phyloP scores from a whole-genome alignment of 2,329 filamentous ascomycete genomes.

The Leptoxyphium fumago region DNA sequence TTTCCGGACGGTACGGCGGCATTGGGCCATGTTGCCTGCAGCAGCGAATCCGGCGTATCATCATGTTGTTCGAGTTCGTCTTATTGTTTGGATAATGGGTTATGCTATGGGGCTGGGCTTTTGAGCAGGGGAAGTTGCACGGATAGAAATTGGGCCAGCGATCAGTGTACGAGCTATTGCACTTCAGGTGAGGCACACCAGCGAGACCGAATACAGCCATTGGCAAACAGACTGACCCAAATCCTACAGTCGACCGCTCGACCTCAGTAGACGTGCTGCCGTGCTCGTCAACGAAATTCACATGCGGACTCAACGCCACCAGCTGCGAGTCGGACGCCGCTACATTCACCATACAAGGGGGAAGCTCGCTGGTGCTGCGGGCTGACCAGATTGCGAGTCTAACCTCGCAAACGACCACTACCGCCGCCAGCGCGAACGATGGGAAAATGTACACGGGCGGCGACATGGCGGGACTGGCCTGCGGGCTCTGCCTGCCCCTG shows the following conservation, averaged over 20 bases:
- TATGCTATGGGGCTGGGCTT: conserved; percentile 18
- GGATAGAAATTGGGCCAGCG: conserved; percentile 17
- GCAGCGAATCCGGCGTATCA: conserved; percentile 5
- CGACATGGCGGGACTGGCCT: conserved; percentile 16
- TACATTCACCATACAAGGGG: conserved; percentile 14
- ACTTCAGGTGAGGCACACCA: conserved; percentile 8
- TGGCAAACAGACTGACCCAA: background rate
- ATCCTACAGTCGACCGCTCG: conserved; percentile 1
- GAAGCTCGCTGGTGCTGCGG: conserved; percentile 13
- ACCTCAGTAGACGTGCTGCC: conserved; percentile 12
- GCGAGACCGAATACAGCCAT: too few relatives aligned
- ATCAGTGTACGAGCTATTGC: conserved; percentile 17
- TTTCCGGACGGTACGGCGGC: conserved; percentile 2
- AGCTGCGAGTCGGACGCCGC: conserved; percentile 10
- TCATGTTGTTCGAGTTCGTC: conserved; percentile 16
- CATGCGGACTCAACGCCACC: conserved; percentile 15
- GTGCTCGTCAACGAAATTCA: conserved; percentile 16
- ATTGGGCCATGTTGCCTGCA: conserved; percentile 9
- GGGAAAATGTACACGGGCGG: conserved; percentile 9
- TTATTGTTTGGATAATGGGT: conserved; percentile 19
- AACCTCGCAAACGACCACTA: conserved; percentile 2
- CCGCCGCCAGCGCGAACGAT: background rate
- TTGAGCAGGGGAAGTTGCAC: conserved; percentile 18
- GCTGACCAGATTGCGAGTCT: conserved; percentile 13
- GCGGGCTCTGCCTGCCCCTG: conserved; percentile 15